Base-by-base conservation (phyloP, 1,284 basidiomycete genomes). In the Sanghuangporus baumii region DNA sequence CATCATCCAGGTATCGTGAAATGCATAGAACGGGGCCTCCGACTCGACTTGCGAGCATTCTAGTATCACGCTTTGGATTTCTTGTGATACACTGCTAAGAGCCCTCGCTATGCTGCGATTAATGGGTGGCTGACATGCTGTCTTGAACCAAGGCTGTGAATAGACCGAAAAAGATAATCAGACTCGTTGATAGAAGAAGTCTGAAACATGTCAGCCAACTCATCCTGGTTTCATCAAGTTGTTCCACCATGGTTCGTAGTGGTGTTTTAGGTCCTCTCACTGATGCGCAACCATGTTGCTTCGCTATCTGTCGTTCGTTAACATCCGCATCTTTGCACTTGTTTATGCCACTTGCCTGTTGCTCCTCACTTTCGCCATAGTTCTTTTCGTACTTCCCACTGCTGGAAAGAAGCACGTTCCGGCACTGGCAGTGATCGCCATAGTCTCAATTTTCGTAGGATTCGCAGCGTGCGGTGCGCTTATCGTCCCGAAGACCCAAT, bases 301-400 rank as follows among this genome's bases (percentile, higher is more conserved):
- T 23, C 14, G 26, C 3, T 26, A 51, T 23, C 31, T 51, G 20
- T 51, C 20, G 16, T 61, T 61, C 59, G 18, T 38, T 14, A 40
- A 52, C n/a, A 31, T 41, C 20, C 51, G 59, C 14, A 26, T 23
- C 26, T 36, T 61, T 16, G 23, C 52, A 11, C 52, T 61, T n/a
- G 31, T 26, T 23, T 61, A 61, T 55, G 23, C 46, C 20, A 20
- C 52, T 18, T 23, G 31, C 14, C 31, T 61, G 20, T 55, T 51
- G 14, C n/a, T 61, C 23, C 59, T 61, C 3, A 34, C 54, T 11
- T 61, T 61, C 36, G 31, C 46, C 8, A 46, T 55, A 14, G 52
- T 38, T 23, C 26, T 61, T 20, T 61, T 61, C 51, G 59, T 55
- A 11, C 51, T 61, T n/a, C 59, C 59, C 9, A 48, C 41, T n/a